These are phyloP conservation scores for Crithidia acanthocephali DNA, from an alignment of 208 protist genomes.

Conservation along the genomic window DNA sequence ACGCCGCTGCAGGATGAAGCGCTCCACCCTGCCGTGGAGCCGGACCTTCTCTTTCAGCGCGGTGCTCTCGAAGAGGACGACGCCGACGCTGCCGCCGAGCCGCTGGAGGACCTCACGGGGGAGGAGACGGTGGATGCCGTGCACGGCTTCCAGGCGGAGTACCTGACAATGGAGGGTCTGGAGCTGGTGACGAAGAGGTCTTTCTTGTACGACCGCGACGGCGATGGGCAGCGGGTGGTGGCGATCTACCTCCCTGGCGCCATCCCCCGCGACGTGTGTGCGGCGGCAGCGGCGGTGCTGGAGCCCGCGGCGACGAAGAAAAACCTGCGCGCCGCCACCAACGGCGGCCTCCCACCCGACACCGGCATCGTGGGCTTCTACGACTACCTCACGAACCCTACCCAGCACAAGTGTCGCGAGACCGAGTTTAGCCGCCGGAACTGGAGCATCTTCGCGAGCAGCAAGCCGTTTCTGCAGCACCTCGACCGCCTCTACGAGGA, in stretches of 20 bases:
- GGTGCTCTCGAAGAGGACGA: constrained; percentile 16
- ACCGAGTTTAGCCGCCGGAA: constrained; percentile 83
- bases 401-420: constrained; percentile 81
- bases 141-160: constrained; percentile 39
- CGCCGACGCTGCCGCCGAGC: constrained; percentile 15
- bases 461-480: constrained; percentile 50
- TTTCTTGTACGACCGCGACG: constrained; percentile 59
- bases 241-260: constrained; percentile 74
- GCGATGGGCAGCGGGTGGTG: constrained; percentile 48
- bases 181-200: constrained; percentile 61
- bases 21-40: background rate
- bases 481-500: constrained; percentile 78
- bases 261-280: constrained; percentile 53
- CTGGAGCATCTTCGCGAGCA: constrained; percentile 51
- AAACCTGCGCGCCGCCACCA: constrained; percentile 76
- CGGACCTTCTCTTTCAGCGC: constrained; percentile 16
- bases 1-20: background rate
- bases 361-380: constrained; percentile 92
- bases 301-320: constrained; percentile 72
- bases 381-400: constrained; percentile 90
- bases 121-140: constrained; percentile 70
- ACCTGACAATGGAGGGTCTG: constrained; percentile 64
- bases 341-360: constrained; percentile 84
- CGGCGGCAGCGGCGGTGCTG: constrained; percentile 50
- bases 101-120: constrained; percentile 56